A percentile compares a stretch with the other conserved stretches of the same genome.
phyloP scores from a whole-genome alignment of 306 rosid species.

The Datisca glomerata region DNA sequence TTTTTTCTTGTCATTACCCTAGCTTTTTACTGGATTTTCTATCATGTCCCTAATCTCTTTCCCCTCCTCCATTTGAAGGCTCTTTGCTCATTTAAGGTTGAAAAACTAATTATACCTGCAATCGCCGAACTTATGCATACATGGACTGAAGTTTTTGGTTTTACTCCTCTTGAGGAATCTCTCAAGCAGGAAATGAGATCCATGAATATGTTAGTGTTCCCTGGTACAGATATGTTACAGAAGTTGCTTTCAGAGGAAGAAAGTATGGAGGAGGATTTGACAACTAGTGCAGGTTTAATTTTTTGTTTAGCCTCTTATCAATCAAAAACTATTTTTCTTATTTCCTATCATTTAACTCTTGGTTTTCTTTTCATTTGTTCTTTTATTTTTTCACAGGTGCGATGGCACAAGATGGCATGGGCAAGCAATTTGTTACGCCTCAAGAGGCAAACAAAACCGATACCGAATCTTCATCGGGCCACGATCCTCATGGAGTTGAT shows the following conservation, averaged over 20 bases:
- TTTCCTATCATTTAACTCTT: conserved; percentile 9
- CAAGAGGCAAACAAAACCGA: conserved; percentile 19
- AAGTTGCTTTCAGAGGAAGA: conserved; percentile 49
- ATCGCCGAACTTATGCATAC: conserved; percentile 76
- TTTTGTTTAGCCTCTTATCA: conserved; percentile 2
- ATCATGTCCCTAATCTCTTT: neutral
- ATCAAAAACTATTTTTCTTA: conserved; percentile 1
- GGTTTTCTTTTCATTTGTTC: conserved; percentile 3
- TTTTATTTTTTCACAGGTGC: conserved; percentile 22
- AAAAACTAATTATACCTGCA: conserved; percentile 88
- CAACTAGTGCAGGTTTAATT: conserved; percentile 22
- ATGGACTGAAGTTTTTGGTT: conserved; percentile 79
- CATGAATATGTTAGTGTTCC: conserved; percentile 88
- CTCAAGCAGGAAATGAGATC: conserved; percentile 66
- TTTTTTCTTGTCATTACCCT: no score
- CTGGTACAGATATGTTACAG: conserved; percentile 94
- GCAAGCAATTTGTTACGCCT: conserved; percentile 19
- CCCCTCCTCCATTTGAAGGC: conserved; percentile 34
- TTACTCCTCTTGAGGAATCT: conserved; percentile 55
- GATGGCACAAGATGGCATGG: conserved; percentile 27
- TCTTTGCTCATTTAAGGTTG: conserved; percentile 67
- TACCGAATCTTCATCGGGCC: conserved; percentile 26
- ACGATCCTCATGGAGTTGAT: conserved; percentile 32
- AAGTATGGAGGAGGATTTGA: conserved; percentile 27
- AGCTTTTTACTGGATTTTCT: no score